Base-by-base conservation (phyloP, 345 rosid genomes). In the Reutealis trisperma region DNA sequence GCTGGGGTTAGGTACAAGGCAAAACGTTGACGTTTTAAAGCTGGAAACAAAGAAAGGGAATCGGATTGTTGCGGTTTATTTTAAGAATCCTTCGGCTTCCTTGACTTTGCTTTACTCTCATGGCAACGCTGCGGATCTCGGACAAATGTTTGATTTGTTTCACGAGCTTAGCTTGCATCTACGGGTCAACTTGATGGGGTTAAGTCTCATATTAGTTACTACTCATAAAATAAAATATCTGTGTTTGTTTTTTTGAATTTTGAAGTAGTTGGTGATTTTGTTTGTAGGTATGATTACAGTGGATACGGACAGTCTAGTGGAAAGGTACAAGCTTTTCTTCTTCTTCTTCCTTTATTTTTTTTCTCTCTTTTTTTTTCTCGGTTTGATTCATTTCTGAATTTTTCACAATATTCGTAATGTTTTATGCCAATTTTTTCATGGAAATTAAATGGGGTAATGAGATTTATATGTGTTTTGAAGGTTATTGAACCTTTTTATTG, bases 131-230 rank as follows among this genome's bases (percentile, higher is more conserved):
- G 30, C 30, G 52, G 99, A 95, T 91, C 90, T 95, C 72, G 97
- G 97, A 4, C 97, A 95, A 86, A 90, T 93, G 93, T 88, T 82
- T 72, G 96, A 93, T 80, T 84, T 95, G 78, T 93, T 91, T 76
- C 61, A 74, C 37, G 94, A 93, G 63, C 93, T 95, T 75, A 91
- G 94, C 54, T 71, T 86, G 66, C 97, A 90, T 84, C 92, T 95
- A 47, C 83, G 90, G 44, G 98, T 95, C 80, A 93, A 93, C 88
- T 84, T 95, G 75, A 85, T 95, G 91, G 98, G 97, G 99, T 93
- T 63, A 71, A 34, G 37, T 34, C 37, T 34, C 37, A 34, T 34
- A 34, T 34, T 34, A 34, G 37, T 34, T 34, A 1, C 37, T 34
- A 34, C 37, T 34, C 37, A 4, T 34, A 34, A 27, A 2, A 34